These are phyloP conservation scores for Calonectria crousiana DNA, from an alignment of 2,329 filamentous ascomycete genomes.

Conservation along the genomic window DNA sequence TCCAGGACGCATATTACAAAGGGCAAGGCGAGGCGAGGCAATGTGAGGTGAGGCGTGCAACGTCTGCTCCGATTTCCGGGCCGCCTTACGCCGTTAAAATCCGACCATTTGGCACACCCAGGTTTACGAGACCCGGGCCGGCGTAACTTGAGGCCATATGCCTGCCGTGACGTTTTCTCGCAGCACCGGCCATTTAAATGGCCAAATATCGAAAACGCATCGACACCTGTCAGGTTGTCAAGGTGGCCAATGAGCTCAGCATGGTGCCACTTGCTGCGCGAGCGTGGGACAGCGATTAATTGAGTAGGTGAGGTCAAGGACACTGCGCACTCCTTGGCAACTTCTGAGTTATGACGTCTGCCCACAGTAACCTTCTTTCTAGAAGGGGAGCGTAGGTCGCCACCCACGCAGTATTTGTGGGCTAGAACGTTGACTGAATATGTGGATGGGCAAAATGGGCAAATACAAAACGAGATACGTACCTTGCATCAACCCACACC, in stretches of 20 bases:
- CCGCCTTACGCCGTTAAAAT: conserved; percentile 13
- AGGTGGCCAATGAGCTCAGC: conserved; percentile 12
- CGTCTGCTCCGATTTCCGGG: conserved; percentile 23
- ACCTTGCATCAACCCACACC: conserved; percentile 1
- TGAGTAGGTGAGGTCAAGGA: not conserved
- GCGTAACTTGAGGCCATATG: not conserved
- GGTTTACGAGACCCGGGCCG: not conserved
- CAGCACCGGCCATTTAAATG: not conserved
- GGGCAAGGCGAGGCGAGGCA: not conserved
- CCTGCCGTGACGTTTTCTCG: not conserved
- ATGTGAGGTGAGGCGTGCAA: not conserved
- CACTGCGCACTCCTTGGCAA: not conserved
- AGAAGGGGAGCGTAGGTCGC: not conserved
- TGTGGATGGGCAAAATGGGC: not conserved
- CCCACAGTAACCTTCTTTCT: not conserved
- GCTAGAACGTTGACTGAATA: not conserved
- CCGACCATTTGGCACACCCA: not conserved
- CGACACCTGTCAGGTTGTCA: conserved; percentile 11
- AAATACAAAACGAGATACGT: not conserved
- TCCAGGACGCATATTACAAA: not conserved
- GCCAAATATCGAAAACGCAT: not conserved
- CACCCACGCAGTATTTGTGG: not conserved
- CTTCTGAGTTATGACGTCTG: conserved; percentile 12
- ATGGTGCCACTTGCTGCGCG: conserved; percentile 15
- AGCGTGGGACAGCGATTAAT: not conserved